These are phyloP conservation scores for Millerozyma acaciae DNA, from an alignment of 805 yeast species.

Conservation along the genomic window DNA sequence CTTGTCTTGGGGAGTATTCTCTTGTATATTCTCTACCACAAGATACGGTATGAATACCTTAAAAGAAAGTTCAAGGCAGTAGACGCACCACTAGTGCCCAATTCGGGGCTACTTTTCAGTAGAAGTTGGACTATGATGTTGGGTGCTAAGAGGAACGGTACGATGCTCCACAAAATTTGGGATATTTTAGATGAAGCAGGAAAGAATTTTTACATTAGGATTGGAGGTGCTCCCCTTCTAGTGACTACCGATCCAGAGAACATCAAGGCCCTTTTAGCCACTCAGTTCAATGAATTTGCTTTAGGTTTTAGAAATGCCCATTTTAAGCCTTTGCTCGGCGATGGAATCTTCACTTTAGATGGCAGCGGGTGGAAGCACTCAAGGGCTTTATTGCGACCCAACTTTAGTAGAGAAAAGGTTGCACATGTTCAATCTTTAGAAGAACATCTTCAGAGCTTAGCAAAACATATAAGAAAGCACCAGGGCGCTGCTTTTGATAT, in stretches of 20 bases:
- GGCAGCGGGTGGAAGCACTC: constrained; percentile 39
- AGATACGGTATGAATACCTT: too few relatives aligned
- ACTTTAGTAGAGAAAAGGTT: constrained; percentile 35
- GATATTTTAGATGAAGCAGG: constrained; percentile 3
- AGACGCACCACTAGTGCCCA: constrained; percentile 5
- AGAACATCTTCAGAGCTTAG: constrained; percentile 25
- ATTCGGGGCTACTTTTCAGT: constrained; percentile 4
- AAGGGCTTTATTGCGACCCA: constrained; percentile 36
- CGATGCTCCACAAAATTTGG: constrained; percentile 6
- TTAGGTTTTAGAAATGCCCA: constrained; percentile 30
- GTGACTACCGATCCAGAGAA: constrained; percentile 34
- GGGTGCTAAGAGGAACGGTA: constrained; percentile 3
- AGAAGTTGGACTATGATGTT: constrained; percentile 3
- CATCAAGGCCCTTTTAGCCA: constrained; percentile 34
- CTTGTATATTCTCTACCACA: too few relatives aligned
- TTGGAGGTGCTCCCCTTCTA: constrained; percentile 18
- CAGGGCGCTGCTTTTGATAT: constrained; percentile 27
- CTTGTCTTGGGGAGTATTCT: too few relatives aligned
- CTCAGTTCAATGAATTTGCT: constrained; percentile 35
- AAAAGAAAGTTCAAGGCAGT: constrained; percentile 6
- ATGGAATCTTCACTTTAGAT: constrained; percentile 37
- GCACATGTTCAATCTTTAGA: constrained; percentile 33
- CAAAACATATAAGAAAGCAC: constrained; percentile 18
- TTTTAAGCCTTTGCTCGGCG: constrained; percentile 32
- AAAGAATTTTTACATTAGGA: constrained; percentile 8